A percentile compares a stretch with the other conserved stretches of the same genome.
These are phyloP conservation scores for Dichotomopilus funicola DNA, from an alignment of 2,329 filamentous ascomycete species.

Conservation along the genomic window DNA sequence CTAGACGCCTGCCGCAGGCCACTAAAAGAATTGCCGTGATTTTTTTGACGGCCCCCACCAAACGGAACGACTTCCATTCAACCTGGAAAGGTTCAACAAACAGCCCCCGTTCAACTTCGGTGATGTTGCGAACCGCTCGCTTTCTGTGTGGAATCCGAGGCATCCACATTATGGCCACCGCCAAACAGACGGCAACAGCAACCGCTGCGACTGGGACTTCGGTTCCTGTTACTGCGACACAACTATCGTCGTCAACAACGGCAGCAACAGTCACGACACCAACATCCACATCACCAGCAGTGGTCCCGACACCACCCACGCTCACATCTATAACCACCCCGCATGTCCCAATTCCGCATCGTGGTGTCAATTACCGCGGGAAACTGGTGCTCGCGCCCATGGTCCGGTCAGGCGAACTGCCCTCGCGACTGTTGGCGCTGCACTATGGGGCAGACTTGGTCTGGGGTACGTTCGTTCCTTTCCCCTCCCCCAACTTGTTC, in stretches of 20 bases:
- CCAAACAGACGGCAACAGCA: not conserved
- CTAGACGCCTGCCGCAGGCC: too few species aligned
- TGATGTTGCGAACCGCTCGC: constrained; percentile 10
- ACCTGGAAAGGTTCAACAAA: too few species aligned
- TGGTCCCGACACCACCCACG: not conserved
- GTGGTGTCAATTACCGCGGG: constrained; percentile 87
- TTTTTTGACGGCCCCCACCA: too few species aligned
- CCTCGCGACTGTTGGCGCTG: constrained; percentile 78
- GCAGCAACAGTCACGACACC: not conserved
- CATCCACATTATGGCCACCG: constrained; percentile 7
- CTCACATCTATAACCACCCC: constrained; percentile 31
- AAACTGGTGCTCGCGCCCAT: constrained; percentile 95
- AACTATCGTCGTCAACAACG: not conserved
- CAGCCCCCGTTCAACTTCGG: not conserved
- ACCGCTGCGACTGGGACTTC: not conserved
- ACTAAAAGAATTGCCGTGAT: too few species aligned
- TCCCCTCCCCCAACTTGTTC: not conserved
- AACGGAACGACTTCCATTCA: too few species aligned
- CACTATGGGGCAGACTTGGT: constrained; percentile 96
- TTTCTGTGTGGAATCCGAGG: constrained; percentile 9
- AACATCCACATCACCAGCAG: not conserved
- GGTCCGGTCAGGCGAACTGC: constrained; percentile 95
- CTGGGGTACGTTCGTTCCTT: constrained; percentile 59
- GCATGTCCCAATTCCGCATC: constrained; percentile 74
- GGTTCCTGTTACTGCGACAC: not conserved